These are phyloP conservation scores for Diaporthe batatas DNA, from an alignment of 2,329 filamentous ascomycete species.

Conservation along the genomic window DNA sequence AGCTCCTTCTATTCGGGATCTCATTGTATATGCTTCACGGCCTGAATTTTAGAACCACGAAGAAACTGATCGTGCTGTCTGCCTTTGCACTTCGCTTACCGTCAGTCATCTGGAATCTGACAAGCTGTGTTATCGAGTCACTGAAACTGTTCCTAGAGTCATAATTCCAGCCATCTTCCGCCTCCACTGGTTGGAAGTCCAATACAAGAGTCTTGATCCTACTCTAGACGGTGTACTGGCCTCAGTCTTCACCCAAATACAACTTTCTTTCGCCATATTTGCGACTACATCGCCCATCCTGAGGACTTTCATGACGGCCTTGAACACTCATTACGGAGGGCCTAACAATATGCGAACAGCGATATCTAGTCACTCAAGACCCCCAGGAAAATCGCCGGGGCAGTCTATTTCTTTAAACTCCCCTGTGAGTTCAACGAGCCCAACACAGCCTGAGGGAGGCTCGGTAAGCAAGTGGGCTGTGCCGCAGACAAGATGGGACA, in stretches of 20 bases:
- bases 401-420: background rate
- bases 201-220: constrained; percentile 52
- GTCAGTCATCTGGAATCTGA: constrained; percentile 46
- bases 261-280: constrained; percentile 57
- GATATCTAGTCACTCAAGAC: background rate
- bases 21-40: constrained; percentile 54
- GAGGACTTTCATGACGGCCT: constrained; percentile 57
- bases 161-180: constrained; percentile 55
- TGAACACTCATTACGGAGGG: constrained; percentile 51
- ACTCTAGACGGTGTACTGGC: constrained; percentile 53
- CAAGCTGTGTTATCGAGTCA: constrained; percentile 22
- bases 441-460: background rate
- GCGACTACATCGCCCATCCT: constrained; percentile 58
- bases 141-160: constrained; percentile 49
- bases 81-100: constrained; percentile 58
- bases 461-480: background rate
- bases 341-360: constrained; percentile 5
- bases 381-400: background rate
- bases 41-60: constrained; percentile 53
- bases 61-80: constrained; percentile 55
- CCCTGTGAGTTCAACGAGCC: background rate
- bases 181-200: constrained; percentile 52
- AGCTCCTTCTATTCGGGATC: constrained; percentile 54
- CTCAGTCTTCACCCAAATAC: constrained; percentile 55
- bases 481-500: constrained; percentile 35